Evolutionary conservation across 1,284 basidiomycete species (phyloP).

Genomic region (Rhizoctonia solani): DNA sequence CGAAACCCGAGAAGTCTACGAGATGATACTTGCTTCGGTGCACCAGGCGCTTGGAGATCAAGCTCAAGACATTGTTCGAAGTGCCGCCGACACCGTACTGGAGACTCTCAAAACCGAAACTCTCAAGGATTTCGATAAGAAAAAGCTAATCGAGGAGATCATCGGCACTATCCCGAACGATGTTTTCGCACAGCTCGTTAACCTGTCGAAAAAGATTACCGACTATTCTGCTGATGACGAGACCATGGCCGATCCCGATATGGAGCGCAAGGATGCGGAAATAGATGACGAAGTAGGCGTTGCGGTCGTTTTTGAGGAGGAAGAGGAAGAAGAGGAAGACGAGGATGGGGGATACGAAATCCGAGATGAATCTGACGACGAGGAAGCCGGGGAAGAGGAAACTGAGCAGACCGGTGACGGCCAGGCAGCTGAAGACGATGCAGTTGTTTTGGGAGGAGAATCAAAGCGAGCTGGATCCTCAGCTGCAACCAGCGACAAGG

Average conservation of each 20-base stretch:
- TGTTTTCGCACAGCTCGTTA: slow-evolving; percentile 83
- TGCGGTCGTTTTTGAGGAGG: slow-evolving; percentile 95
- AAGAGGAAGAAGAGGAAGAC: slow-evolving; percentile 88
- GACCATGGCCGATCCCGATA: slow-evolving; percentile 69
- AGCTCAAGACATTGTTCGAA: slow-evolving; percentile 92
- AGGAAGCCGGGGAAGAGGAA: slow-evolving; percentile 54
- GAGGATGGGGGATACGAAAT: slow-evolving; percentile 81
- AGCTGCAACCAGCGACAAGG: slow-evolving; percentile 69
- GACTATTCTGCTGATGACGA: slow-evolving; percentile 93
- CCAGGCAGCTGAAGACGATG: slow-evolving; percentile 59
- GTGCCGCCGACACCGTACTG: slow-evolving; percentile 89
- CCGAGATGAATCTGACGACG: slow-evolving; percentile 75
- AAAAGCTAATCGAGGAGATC: slow-evolving; percentile 89
- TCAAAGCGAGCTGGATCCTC: slow-evolving; percentile 50
- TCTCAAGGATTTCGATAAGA: slow-evolving; percentile 97
- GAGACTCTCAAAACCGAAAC: slow-evolving; percentile 89
- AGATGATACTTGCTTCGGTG: slow-evolving; percentile 85
- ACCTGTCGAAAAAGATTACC: slow-evolving; percentile 92
- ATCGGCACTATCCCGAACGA: slow-evolving; percentile 74
- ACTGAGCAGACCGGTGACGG: slow-evolving; percentile 53
- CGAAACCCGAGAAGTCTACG: slow-evolving; percentile 94
- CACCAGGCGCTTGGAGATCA: slow-evolving; percentile 90
- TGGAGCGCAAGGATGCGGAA: slow-evolving; percentile 75
- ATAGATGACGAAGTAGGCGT: slow-evolving; percentile 94
- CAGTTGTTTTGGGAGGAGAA: slow-evolving; percentile 71